These are phyloP conservation scores for Wallacemonas sp. DNA, from an alignment of 208 protist species.

Conservation along the genomic window DNA sequence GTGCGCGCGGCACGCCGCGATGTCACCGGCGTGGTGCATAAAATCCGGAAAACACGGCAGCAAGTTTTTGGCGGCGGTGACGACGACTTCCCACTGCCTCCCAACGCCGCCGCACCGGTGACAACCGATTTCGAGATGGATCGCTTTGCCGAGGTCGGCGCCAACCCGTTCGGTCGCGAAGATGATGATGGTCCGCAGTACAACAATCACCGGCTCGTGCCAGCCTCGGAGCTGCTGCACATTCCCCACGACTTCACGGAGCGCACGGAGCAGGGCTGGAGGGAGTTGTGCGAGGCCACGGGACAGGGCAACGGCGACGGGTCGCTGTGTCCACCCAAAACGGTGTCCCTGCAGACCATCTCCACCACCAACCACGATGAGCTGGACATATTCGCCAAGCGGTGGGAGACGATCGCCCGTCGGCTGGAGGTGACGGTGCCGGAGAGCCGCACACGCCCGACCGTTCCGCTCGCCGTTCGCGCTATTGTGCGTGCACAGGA, in stretches of 20 bases:
- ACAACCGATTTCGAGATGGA: slow-evolving; percentile 15
- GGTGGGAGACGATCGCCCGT: slow-evolving; percentile 14
- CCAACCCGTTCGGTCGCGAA: slow-evolving; percentile 18
- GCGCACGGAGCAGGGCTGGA: slow-evolving; percentile 36
- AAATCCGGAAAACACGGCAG: slow-evolving; percentile 22
- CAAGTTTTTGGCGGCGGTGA: background rate
- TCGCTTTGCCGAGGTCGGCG: slow-evolving; percentile 22
- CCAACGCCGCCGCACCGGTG: background rate
- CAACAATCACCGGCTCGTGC: slow-evolving; percentile 33
- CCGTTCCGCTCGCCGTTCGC: slow-evolving; percentile 25
- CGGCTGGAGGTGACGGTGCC: slow-evolving; percentile 12
- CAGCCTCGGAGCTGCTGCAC: slow-evolving; percentile 27
- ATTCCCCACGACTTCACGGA: slow-evolving; percentile 21
- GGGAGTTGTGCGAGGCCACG: slow-evolving; percentile 17
- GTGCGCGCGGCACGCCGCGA: slow-evolving; percentile 14
- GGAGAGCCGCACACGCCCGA: slow-evolving; percentile 8
- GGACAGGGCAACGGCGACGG: slow-evolving; percentile 8
- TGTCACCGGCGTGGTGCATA: slow-evolving; percentile 23
- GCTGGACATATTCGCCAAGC: slow-evolving; percentile 14
- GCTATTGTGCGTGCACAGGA: slow-evolving; percentile 34
- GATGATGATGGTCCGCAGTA: slow-evolving; percentile 14
- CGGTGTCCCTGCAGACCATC: slow-evolving; percentile 4
- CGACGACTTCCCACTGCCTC: background rate
- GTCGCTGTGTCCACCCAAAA: slow-evolving; percentile 11
- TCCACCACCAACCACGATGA: slow-evolving; percentile 1